phyloP scores from a whole-genome alignment of 768 basidiomycete genomes.

The Floccularia luteovirens region DNA sequence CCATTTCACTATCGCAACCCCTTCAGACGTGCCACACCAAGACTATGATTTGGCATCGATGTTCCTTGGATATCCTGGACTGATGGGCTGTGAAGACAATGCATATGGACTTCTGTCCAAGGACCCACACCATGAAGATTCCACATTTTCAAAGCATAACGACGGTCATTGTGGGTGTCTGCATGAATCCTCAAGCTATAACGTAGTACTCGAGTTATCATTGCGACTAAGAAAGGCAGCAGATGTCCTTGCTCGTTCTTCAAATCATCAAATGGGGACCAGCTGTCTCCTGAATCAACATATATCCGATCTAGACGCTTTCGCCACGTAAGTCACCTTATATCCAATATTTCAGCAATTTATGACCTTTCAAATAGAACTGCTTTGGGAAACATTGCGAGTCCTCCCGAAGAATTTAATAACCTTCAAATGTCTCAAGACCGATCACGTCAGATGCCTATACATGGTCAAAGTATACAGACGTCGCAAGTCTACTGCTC shows the following conservation, averaged over 20 bases:
- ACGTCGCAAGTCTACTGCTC: conserved; percentile 8
- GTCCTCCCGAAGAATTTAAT: conserved; percentile 16
- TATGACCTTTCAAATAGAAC: conserved; percentile 18
- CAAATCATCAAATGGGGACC: conserved; percentile 28
- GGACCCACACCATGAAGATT: conserved; percentile 12
- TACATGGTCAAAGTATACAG: conserved; percentile 4
- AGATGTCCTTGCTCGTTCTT: conserved; percentile 41
- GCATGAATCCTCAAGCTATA: conserved; percentile 45
- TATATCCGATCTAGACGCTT: conserved; percentile 39
- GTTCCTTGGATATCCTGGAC: conserved; percentile 26
- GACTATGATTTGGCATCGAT: conserved; percentile 36
- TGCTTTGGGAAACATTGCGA: conserved; percentile 29
- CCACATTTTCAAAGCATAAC: conserved; percentile 18
- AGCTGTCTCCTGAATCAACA: conserved; percentile 23
- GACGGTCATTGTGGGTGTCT: conserved; percentile 50
- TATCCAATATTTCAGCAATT: background rate
- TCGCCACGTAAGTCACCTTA: conserved; percentile 37
- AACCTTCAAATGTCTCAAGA: conserved; percentile 10
- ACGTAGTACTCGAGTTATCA: conserved; percentile 57
- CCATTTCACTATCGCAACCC: conserved; percentile 17
- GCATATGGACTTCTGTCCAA: conserved; percentile 11
- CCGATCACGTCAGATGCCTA: conserved; percentile 6
- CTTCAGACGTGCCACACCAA: conserved; percentile 16
- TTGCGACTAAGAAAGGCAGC: conserved; percentile 53
- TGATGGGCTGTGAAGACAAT: conserved; percentile 17